Base-by-base conservation (phyloP, 2,329 filamentous ascomycete genomes). In the Rhytidhysteron rufulum region DNA sequence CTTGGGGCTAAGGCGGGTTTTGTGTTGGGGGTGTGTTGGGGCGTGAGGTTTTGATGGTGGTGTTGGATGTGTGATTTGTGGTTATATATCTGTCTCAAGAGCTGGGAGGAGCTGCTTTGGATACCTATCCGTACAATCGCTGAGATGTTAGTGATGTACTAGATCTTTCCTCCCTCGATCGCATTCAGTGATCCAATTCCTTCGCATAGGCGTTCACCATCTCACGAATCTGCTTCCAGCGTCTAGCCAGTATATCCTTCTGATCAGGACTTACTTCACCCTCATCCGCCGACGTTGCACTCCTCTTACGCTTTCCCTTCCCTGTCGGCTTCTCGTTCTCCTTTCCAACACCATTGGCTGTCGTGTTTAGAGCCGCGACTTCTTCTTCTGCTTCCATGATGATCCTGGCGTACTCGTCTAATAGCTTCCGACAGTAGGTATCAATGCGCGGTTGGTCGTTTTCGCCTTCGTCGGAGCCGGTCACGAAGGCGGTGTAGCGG, bases 221-320 rank as follows among this genome's bases (percentile, higher is more conserved):
- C 13, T 31, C 27, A 17, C 45, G 38, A 20, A 70, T 65, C 45
- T 71, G 68, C 39, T 51, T 58, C 68, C 68, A 71, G 47, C 56
- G 43, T 48, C 44, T 57, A 7, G 44, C 27, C 37, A 59, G 39
- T 9, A 45, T 49, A 31, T 53, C 51, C 37, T 51, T 57, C 22
- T 62, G 60, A 18, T 45, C 49, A 20, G 25, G 20, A 33, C 18
- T 37, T 7, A 48, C 31, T n/a, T 25, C 11, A 10, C 16, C 31
- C 21, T 35, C 17, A 35, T 16, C 37, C 18, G 19, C 39, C 34
- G 16, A 29, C 42, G 27, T 38, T 31, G 18, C 44, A 29, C 16
- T 31, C 34, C n/a, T 49, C 27, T 13, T 13, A 27, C 8, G 13
- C 13, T 13, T 27, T 13, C 24, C 13, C 24, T 27, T 27, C 24